Evolutionary conservation across 441 rosid species (phyloP).

Genomic region (Gossypium laxum): DNA sequence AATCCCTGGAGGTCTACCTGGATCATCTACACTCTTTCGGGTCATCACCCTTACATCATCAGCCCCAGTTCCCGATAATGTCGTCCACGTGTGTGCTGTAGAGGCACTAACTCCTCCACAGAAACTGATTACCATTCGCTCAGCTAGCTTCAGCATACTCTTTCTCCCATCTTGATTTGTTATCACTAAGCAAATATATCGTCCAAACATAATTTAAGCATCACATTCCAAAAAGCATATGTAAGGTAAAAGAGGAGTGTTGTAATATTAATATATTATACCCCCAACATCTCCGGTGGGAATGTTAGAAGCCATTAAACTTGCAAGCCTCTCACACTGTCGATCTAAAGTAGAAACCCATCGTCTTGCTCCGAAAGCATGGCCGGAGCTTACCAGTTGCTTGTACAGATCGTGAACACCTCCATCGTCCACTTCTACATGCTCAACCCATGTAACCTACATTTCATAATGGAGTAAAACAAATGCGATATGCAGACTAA

Average conservation of each 20-base stretch:
- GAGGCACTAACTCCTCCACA: slow-evolving; percentile 65
- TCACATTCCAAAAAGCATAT: neutral
- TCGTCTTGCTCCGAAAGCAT: slow-evolving; percentile 74
- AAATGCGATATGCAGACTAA: neutral
- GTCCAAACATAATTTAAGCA: neutral
- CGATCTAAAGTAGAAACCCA: slow-evolving; percentile 72
- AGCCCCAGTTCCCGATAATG: slow-evolving; percentile 49
- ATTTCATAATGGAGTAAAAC: neutral
- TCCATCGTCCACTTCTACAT: slow-evolving; percentile 70
- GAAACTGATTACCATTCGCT: slow-evolving; percentile 70
- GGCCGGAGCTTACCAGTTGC: slow-evolving; percentile 51
- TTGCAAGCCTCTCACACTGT: slow-evolving; percentile 68
- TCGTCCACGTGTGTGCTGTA: slow-evolving; percentile 56
- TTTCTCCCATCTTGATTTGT: slow-evolving; percentile 55
- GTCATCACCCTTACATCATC: slow-evolving; percentile 82
- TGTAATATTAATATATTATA: slow-evolving; percentile 4
- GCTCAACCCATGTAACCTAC: slow-evolving; percentile 91
- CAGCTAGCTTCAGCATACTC: slow-evolving; percentile 65
- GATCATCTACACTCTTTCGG: slow-evolving; percentile 58
- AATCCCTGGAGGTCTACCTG: slow-evolving; percentile 78
- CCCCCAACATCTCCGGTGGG: slow-evolving; percentile 48
- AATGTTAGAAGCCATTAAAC: slow-evolving; percentile 46
- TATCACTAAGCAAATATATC: slow-evolving; percentile 30
- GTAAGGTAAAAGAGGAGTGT: neutral
- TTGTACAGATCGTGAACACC: slow-evolving; percentile 48